A percentile compares a stretch with the other conserved stretches of the same genome.
Conservation (phyloP, 1,284 basidiomycete genomes). For the Boletus albobrunnescens region DNA sequence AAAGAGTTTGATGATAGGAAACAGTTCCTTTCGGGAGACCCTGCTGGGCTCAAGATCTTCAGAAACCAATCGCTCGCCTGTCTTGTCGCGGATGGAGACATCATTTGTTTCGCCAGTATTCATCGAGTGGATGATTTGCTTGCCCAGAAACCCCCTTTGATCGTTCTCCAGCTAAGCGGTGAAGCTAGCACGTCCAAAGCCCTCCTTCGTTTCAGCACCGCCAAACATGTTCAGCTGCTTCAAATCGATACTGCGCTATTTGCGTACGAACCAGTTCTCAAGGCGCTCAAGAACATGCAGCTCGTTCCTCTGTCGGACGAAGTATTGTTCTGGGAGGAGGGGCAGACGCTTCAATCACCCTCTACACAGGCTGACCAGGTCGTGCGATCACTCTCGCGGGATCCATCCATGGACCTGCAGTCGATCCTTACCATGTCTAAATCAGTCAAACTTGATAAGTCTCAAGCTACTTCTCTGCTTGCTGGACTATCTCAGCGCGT, state of each 20-base stretch:
- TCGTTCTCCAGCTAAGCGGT: constrained; percentile 53
- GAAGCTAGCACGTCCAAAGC: constrained; percentile 37
- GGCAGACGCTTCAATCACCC: background rate
- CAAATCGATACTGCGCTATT: constrained; percentile 61
- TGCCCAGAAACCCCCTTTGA: constrained; percentile 41
- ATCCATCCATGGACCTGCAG: constrained; percentile 41
- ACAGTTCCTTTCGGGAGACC: constrained; percentile 40
- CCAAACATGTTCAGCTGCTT: constrained; percentile 41
- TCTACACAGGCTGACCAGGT: background rate
- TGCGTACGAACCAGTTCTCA: constrained; percentile 57
- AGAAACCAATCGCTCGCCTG: constrained; percentile 52
- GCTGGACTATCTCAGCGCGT: constrained; percentile 50
- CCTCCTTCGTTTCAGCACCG: constrained; percentile 40
- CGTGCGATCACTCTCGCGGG: constrained; percentile 29
- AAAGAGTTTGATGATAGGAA: constrained; percentile 32
- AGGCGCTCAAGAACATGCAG: constrained; percentile 45
- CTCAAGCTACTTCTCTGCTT: constrained; percentile 50
- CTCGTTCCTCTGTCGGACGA: constrained; percentile 47
- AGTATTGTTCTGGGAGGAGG: constrained; percentile 46
- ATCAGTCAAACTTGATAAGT: constrained; percentile 44
- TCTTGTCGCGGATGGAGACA: constrained; percentile 44
- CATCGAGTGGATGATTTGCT: constrained; percentile 52
- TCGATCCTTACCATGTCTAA: constrained; percentile 34
- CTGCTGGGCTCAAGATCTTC: constrained; percentile 37
- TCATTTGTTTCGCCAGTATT: constrained; percentile 52